These are phyloP conservation scores for Neurospora sp. DNA, from an alignment of 495 filamentous ascomycete species.

Conservation along the genomic window DNA sequence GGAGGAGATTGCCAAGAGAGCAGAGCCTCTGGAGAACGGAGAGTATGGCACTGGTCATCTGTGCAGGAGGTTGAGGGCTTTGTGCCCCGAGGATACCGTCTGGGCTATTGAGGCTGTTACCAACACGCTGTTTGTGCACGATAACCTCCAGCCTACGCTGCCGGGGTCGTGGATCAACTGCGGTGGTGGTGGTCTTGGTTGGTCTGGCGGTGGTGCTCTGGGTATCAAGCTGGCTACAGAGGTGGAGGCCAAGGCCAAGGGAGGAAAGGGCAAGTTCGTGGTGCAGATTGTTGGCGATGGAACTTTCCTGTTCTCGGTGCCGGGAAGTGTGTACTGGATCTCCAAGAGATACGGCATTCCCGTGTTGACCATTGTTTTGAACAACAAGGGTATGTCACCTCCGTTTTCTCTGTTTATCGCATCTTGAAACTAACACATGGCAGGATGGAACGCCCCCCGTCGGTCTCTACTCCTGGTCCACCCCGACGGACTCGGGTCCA, in stretches of 20 bases:
- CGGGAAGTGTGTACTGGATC: slow-evolving; percentile 91
- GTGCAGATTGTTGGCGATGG: slow-evolving; percentile 91
- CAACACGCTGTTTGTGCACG: slow-evolving; percentile 64
- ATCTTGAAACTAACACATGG: background rate
- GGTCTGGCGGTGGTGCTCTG: slow-evolving; percentile 83
- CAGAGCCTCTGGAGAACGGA: slow-evolving; percentile 49
- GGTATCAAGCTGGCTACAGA: slow-evolving; percentile 84
- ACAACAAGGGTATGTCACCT: slow-evolving; percentile 62
- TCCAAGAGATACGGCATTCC: slow-evolving; percentile 76
- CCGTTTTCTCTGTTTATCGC: background rate
- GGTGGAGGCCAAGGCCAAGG: slow-evolving; percentile 46
- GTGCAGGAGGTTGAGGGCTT: slow-evolving; percentile 48
- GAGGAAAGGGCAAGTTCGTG: slow-evolving; percentile 70
- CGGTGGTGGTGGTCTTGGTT: slow-evolving; percentile 86
- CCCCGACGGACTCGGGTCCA: slow-evolving; percentile 67
- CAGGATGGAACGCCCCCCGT: slow-evolving; percentile 79
- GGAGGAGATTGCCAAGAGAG: slow-evolving; percentile 44
- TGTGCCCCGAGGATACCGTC: slow-evolving; percentile 67
- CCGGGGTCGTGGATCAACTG: slow-evolving; percentile 90
- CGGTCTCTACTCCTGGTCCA: slow-evolving; percentile 72
- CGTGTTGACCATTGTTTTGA: slow-evolving; percentile 81
- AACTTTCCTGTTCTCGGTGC: slow-evolving; percentile 81
- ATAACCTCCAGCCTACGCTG: slow-evolving; percentile 64
- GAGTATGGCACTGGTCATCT: slow-evolving; percentile 63
- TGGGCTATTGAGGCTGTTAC: slow-evolving; percentile 87